These are phyloP conservation scores for Penicillium freii DNA, from an alignment of 2,329 filamentous ascomycete species.

Conservation along the genomic window DNA sequence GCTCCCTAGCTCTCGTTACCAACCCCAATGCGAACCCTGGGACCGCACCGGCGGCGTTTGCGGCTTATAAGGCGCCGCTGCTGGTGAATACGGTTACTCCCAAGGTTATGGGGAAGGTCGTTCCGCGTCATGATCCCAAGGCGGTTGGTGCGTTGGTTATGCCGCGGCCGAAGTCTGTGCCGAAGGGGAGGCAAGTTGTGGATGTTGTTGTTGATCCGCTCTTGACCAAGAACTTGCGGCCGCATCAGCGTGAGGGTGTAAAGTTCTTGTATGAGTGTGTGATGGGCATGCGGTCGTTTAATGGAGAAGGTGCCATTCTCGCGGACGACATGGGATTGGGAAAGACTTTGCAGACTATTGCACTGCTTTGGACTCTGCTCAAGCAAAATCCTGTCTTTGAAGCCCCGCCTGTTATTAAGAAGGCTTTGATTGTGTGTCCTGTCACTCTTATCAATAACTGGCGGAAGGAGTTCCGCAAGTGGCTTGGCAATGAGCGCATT, in stretches of 20 bases:
- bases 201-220: conserved; percentile 72
- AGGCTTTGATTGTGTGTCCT: conserved; percentile 70
- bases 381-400: conserved; percentile 68
- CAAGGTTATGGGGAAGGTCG: conserved; percentile 47
- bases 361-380: conserved; percentile 68
- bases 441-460: conserved; percentile 71
- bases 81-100: conserved; percentile 53
- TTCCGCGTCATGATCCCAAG: conserved; percentile 64
- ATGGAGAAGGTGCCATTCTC: conserved; percentile 67
- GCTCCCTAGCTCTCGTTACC: conserved; percentile 16
- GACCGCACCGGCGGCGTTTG: conserved; percentile 43
- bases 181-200: conserved; percentile 63
- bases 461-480: conserved; percentile 70
- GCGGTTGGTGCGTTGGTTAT: conserved; percentile 63
- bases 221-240: conserved; percentile 60
- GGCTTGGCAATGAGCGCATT: conserved; percentile 68
- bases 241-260: conserved; percentile 68
- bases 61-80: conserved; percentile 62
- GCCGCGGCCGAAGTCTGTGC: conserved; percentile 57
- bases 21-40: conserved; percentile 45
- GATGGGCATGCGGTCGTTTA: conserved; percentile 67
- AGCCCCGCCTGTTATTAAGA: conserved; percentile 61
- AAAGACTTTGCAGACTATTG: conserved; percentile 71
- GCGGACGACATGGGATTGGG: conserved; percentile 76
- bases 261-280: conserved; percentile 72